Evolutionary conservation across 169 alveolate species (phyloP).

Genomic region (Perkinsus marinus): DNA sequence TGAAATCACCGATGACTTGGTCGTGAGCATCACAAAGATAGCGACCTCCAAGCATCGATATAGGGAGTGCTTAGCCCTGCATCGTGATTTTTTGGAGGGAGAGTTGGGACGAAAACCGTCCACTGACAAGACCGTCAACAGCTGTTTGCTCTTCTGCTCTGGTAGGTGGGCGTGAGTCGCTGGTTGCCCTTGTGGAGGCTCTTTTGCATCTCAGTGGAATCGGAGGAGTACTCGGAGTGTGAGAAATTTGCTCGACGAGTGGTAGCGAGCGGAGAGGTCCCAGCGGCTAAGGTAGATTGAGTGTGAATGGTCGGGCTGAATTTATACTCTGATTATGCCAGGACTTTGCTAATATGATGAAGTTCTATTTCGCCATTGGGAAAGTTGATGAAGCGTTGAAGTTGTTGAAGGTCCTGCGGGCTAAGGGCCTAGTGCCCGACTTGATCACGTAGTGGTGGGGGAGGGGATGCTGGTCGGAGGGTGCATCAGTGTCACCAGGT

Average conservation of each 20-base stretch:
- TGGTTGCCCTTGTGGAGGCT: not conserved
- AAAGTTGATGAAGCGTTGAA: not conserved
- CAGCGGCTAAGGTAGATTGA: not conserved
- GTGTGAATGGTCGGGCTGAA: not conserved
- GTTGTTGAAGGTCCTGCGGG: not conserved
- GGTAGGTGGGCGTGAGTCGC: not conserved
- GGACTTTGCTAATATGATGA: not conserved
- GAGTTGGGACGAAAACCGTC: not conserved
- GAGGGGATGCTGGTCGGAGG: not conserved
- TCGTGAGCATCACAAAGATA: not conserved
- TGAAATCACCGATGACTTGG: not conserved
- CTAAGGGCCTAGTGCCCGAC: not conserved
- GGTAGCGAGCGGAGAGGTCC: not conserved
- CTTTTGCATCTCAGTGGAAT: not conserved
- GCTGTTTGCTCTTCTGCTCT: not conserved
- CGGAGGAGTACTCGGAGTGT: not conserved
- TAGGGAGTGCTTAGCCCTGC: not conserved
- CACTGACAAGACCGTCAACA: not conserved
- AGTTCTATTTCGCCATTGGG: not conserved
- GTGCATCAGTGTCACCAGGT: not conserved
- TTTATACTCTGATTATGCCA: not conserved
- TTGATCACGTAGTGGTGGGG: not conserved
- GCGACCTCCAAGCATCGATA: not conserved
- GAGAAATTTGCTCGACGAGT: not conserved
- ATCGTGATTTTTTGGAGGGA: not conserved